Conservation (phyloP, 179 eudicot species). For the Amaranthus tricolor region DNA sequence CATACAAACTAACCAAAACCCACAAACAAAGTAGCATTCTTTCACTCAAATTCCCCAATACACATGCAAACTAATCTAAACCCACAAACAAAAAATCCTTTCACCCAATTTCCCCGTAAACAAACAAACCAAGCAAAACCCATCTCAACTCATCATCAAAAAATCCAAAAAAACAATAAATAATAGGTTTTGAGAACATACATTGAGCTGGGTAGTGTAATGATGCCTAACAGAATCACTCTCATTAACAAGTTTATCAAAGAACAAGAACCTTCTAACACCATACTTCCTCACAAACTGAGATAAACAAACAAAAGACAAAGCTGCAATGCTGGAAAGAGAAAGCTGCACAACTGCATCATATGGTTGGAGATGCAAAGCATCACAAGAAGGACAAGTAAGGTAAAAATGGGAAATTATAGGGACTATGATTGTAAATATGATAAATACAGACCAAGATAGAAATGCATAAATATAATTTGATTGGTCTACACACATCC, state of each 20-base stretch:
- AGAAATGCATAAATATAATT: constrained; percentile 30
- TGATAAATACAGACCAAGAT: constrained; percentile 63
- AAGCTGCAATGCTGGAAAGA: constrained; percentile 55
- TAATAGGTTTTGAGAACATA: constrained; percentile 31
- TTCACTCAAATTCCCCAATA: background rate
- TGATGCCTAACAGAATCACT: constrained; percentile 74
- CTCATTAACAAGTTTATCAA: constrained; percentile 77
- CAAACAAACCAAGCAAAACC: background rate
- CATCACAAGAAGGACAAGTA: constrained; percentile 63
- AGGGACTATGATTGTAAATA: constrained; percentile 58
- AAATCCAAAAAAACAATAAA: background rate
- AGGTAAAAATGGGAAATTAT: constrained; percentile 65
- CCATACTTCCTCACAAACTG: constrained; percentile 57
- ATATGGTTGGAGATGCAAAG: constrained; percentile 54
- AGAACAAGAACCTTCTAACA: constrained; percentile 73
- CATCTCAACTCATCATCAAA: background rate
- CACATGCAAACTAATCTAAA: no score
- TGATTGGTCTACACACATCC: constrained; percentile 92
- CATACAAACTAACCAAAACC: background rate
- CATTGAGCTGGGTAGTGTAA: constrained; percentile 70
- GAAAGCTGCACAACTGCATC: constrained; percentile 74
- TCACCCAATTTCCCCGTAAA: background rate
- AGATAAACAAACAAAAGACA: constrained; percentile 75
- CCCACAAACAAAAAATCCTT: no score
- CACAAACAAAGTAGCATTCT: background rate